A percentile compares a stretch with the other conserved stretches of the same genome.
Conservation (phyloP, 2,329 filamentous ascomycete species). For the Leptographium galeiforme region DNA sequence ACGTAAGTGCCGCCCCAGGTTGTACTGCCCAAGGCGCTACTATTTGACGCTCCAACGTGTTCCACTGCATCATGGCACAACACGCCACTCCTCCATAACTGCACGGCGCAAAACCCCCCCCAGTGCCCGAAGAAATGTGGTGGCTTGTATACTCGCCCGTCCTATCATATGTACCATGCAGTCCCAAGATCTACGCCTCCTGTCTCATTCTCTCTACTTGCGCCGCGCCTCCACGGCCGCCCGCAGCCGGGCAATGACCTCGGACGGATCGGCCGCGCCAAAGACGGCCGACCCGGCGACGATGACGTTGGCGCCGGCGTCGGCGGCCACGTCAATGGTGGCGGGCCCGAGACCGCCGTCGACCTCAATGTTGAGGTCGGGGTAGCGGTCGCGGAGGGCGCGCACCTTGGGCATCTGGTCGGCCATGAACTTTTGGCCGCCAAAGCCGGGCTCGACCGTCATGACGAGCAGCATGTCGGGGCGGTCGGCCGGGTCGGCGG, state of each 20-base stretch:
- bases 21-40: too few species aligned
- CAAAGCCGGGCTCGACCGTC: constrained; percentile 96
- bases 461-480: constrained; percentile 99
- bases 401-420: constrained; percentile 88
- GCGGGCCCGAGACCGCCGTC: constrained; percentile 80
- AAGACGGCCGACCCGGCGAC: constrained; percentile 95
- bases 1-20: too few species aligned
- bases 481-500: constrained; percentile 54
- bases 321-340: constrained; percentile 87
- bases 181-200: not conserved
- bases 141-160: not conserved
- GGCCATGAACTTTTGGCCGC: constrained; percentile 97
- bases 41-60: too few species aligned
- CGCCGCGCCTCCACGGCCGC: constrained; percentile 57
- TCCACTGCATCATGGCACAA: too few species aligned
- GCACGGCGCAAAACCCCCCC: too few species aligned
- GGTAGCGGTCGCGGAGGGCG: constrained; percentile 70
- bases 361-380: constrained; percentile 86
- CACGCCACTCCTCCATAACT: too few species aligned
- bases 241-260: constrained; percentile 73
- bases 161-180: not conserved
- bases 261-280: constrained; percentile 73
- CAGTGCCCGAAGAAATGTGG: too few species aligned
- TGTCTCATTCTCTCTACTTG: constrained; percentile 9
- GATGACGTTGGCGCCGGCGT: constrained; percentile 94